Base-by-base conservation (phyloP, 2,329 filamentous ascomycete species). In the Xylaria sp. region DNA sequence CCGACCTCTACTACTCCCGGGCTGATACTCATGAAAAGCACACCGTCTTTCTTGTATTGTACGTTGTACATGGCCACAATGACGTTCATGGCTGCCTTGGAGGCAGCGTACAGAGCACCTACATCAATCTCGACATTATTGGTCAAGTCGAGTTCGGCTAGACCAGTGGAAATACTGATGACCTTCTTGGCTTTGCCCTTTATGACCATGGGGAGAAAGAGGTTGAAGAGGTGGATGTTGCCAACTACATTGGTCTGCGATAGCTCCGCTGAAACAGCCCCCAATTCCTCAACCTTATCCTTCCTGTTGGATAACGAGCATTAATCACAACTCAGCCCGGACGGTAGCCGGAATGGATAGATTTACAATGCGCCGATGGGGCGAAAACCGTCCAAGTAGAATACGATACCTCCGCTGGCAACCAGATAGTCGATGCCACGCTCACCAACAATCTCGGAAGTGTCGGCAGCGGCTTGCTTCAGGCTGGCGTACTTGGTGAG, bases 121-220 rank as follows among this genome's bases (percentile, higher is more conserved):
- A 3, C 10, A 0, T 62, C 58, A 7, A 74, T 3, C 0, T 70
- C 65, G 20, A 72, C 75, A 0, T 83, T 62, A n/a, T 77, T 78
- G 62, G 79, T 79, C 17, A 84, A 75, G 72, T 89, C 89, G 51
- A 85, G n/a, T 0, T 84, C 88, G 0, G 82, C 86, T 74, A 88
- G 87, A 74, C 79, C 83, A 23, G 81, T 79, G 1, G 83, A 70
- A 70, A 82, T 74, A 0, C 78, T 68, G 0, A 72, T 70, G 1
- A 76, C 59, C 0, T 79, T 75, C 53, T 88, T 70, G 0, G 80
- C 78, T 23, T 77, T 72, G 3, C 87, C 83, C 53, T 85, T 83
- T 0, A 80, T 76, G 38, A 90, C 77, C 0, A 89, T 80, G 0
- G 88, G 87, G 0, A 87, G 56, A 73, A 87, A 88, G 0, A 83